phyloP scores from a whole-genome alignment of 805 yeast species.

The Kluyveromyces nonfermentans region DNA sequence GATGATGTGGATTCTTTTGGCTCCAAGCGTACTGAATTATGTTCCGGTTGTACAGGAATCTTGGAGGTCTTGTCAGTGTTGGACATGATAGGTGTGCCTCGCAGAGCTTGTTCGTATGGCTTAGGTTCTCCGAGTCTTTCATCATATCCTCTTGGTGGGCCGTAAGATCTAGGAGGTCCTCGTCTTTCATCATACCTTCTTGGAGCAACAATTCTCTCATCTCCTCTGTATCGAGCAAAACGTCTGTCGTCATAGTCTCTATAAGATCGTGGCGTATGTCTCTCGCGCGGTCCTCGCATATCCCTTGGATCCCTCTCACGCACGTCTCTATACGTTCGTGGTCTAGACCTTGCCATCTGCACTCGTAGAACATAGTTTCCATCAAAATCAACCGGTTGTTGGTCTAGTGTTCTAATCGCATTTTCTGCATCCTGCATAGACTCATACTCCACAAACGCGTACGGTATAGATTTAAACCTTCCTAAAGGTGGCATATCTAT shows the following conservation, averaged over 20 bases:
- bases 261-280: conserved; percentile 2
- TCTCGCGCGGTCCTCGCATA: neutral
- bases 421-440: conserved; percentile 43
- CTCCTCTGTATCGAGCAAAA: neutral
- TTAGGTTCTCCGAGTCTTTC: conserved; percentile 3
- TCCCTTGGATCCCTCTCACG: conserved; percentile 1
- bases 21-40: neutral
- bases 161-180: neutral
- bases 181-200: conserved; percentile 1
- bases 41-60: too few relatives aligned
- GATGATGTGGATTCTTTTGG: neutral
- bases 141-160: conserved; percentile 1
- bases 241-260: conserved; percentile 1
- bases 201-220: neutral
- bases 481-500: conserved; percentile 58
- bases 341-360: conserved; percentile 42
- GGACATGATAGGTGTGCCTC: neutral
- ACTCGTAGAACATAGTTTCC: conserved; percentile 36
- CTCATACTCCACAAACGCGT: conserved; percentile 54
- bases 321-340: neutral
- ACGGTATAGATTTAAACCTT: conserved; percentile 48
- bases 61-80: too few relatives aligned
- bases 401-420: conserved; percentile 39
- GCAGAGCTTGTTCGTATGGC: conserved; percentile 2
- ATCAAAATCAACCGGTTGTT: conserved; percentile 37